A percentile compares a stretch with the other conserved stretches of the same genome.
These are phyloP conservation scores for Oryza meridionalis DNA, from an alignment of 176 grass and related monocot species.

Conservation along the genomic window DNA sequence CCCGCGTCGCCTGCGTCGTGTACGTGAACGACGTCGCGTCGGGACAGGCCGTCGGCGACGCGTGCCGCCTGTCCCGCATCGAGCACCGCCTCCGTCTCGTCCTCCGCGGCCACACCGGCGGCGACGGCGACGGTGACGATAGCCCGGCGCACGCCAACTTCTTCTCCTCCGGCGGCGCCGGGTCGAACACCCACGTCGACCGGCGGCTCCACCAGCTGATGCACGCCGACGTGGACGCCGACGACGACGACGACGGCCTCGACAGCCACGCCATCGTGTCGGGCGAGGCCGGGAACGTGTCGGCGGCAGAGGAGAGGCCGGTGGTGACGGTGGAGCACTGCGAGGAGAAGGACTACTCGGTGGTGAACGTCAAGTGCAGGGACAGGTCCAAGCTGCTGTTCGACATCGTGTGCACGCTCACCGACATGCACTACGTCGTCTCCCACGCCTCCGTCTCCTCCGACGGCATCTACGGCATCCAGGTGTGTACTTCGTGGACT, in stretches of 20 bases:
- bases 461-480: slow-evolving; percentile 66
- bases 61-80: slow-evolving; percentile 41
- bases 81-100: slow-evolving; percentile 75
- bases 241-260: background rate
- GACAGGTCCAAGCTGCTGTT: slow-evolving; percentile 89
- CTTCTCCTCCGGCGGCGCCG: slow-evolving; percentile 60
- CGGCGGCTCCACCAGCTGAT: slow-evolving; percentile 95
- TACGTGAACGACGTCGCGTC: slow-evolving; percentile 84
- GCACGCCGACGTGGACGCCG: slow-evolving; percentile 77
- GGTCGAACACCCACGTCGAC: slow-evolving; percentile 67
- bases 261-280: background rate
- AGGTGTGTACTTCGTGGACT: slow-evolving; percentile 41
- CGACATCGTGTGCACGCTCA: slow-evolving; percentile 97
- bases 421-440: slow-evolving; percentile 93
- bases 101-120: slow-evolving; percentile 53
- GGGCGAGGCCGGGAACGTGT: background rate
- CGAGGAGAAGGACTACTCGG: slow-evolving; percentile 91
- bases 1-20: slow-evolving; percentile 68
- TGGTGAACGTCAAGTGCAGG: slow-evolving; percentile 83
- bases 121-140: slow-evolving; percentile 35
- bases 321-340: slow-evolving; percentile 72
- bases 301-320: slow-evolving; percentile 34
- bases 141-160: slow-evolving; percentile 66
- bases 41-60: slow-evolving; percentile 54
- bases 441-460: slow-evolving; percentile 89